These are phyloP conservation scores for Cystobasidium ongulense DNA, from an alignment of 768 basidiomycete genomes.

Conservation along the genomic window DNA sequence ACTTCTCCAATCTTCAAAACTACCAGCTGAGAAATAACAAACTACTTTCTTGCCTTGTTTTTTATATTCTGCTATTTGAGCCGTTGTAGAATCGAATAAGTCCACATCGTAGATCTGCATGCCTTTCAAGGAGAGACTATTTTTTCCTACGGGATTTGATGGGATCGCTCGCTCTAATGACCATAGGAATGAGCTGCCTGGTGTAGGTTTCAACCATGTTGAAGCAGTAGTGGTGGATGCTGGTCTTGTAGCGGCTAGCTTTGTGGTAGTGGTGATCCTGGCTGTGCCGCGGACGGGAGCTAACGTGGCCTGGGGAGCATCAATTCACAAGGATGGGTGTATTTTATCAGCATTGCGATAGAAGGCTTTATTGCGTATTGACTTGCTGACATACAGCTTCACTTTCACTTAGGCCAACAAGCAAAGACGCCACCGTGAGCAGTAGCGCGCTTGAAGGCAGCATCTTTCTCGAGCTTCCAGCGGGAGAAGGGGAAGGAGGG, in stretches of 20 bases:
- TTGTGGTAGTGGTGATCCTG: background rate
- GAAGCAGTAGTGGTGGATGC: background rate
- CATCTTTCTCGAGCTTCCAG: background rate
- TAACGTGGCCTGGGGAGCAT: background rate
- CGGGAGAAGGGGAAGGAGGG: too few relatives aligned
- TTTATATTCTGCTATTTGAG: conserved; percentile 12
- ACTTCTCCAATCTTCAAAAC: conserved; percentile 2
- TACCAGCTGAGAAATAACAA: conserved; percentile 27
- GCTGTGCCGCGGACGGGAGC: background rate
- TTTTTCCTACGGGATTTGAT: background rate
- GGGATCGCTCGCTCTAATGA: conserved; percentile 6
- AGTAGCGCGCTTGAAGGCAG: background rate
- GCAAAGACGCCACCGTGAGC: background rate
- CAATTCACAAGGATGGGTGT: too few relatives aligned
- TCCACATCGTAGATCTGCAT: conserved; percentile 24
- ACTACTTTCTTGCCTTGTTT: conserved; percentile 17
- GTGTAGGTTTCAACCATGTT: conserved; percentile 5
- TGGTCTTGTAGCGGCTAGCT: background rate
- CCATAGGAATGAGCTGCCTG: conserved; percentile 8
- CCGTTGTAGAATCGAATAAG: conserved; percentile 7
- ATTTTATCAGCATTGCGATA: too few relatives aligned
- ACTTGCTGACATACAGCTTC: background rate
- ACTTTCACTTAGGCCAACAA: background rate
- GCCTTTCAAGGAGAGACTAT: background rate
- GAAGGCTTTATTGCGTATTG: too few relatives aligned